Evolutionary conservation across 768 basidiomycete genomes (phyloP).

Genomic region (Termitomyces sp.): DNA sequence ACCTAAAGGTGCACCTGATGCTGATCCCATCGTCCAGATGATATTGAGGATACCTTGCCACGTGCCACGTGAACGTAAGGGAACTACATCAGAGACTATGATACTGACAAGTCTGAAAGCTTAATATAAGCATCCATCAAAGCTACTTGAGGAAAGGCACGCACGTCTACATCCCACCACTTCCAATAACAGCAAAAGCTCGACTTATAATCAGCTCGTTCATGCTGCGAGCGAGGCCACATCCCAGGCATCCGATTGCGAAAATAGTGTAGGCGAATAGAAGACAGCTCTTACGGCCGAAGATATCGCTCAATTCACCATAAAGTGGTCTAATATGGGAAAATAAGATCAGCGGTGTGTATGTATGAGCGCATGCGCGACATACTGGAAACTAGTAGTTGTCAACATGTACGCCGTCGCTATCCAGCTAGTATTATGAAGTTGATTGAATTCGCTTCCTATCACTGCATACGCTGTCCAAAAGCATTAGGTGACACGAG

Average conservation of each 20-base stretch:
- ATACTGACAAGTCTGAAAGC: slow-evolving; percentile 54
- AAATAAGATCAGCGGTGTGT: neutral
- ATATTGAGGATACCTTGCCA: slow-evolving; percentile 69
- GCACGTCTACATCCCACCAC: slow-evolving; percentile 62
- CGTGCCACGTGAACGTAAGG: slow-evolving; percentile 60
- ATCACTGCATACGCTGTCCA: slow-evolving; percentile 47
- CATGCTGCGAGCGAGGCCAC: slow-evolving; percentile 53
- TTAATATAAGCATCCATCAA: neutral
- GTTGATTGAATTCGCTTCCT: slow-evolving; percentile 55
- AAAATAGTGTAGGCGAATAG: slow-evolving; percentile 54
- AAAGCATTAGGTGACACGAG: neutral
- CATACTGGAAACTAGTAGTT: slow-evolving; percentile 58
- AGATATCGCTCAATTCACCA: slow-evolving; percentile 65
- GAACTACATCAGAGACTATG: slow-evolving; percentile 63
- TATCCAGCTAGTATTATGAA: slow-evolving; percentile 67
- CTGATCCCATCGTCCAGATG: slow-evolving; percentile 55
- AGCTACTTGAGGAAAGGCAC: slow-evolving; percentile 15
- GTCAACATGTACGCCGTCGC: slow-evolving; percentile 63
- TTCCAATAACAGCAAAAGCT: slow-evolving; percentile 57
- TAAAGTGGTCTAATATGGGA: slow-evolving; percentile 46
- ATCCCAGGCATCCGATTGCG: slow-evolving; percentile 49
- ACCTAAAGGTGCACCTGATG: slow-evolving; percentile 60
- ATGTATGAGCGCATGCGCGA: slow-evolving; percentile 1
- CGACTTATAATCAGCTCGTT: slow-evolving; percentile 50
- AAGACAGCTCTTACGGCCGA: slow-evolving; percentile 57